Evolutionary conservation across 2,329 filamentous ascomycete species (phyloP).

Genomic region (Penicillium sp.): DNA sequence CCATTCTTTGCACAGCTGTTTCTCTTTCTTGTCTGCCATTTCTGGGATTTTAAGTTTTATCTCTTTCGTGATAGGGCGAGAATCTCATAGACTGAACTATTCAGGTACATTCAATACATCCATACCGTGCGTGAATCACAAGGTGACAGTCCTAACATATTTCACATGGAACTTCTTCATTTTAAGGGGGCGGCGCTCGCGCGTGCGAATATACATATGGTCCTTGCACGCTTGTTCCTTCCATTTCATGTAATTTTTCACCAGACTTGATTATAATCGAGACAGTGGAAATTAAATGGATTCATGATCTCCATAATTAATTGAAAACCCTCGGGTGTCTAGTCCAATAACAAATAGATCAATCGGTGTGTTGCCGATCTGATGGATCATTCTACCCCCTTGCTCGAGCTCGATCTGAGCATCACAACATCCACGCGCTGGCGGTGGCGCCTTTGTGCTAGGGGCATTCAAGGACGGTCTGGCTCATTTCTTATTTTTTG

Average conservation of each 20-base stretch:
- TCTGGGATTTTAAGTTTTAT: no score
- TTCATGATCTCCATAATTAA: not conserved
- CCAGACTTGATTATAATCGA: not conserved
- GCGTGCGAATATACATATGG: not conserved
- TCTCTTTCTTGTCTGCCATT: no score
- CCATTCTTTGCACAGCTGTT: not conserved
- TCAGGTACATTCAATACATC: not conserved
- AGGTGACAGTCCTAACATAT: not conserved
- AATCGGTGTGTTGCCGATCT: not conserved
- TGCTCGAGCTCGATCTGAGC: slow-evolving; percentile 16
- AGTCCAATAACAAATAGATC: not conserved
- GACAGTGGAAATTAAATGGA: not conserved
- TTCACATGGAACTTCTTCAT: not conserved
- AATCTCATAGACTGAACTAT: no score
- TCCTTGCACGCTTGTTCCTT: not conserved
- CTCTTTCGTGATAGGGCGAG: no score
- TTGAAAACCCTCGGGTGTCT: not conserved
- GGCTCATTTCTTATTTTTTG: not conserved
- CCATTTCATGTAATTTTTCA: not conserved
- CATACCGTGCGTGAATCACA: not conserved
- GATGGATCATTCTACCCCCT: slow-evolving; percentile 19
- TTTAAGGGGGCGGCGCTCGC: not conserved
- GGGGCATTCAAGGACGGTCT: not conserved
- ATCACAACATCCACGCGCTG: slow-evolving; percentile 14
- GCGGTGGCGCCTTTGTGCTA: not conserved